A percentile compares a stretch with the other conserved stretches of the same genome.
phyloP scores from a whole-genome alignment of 2,329 filamentous ascomycete genomes.

The Cladorrhinum sp. region DNA sequence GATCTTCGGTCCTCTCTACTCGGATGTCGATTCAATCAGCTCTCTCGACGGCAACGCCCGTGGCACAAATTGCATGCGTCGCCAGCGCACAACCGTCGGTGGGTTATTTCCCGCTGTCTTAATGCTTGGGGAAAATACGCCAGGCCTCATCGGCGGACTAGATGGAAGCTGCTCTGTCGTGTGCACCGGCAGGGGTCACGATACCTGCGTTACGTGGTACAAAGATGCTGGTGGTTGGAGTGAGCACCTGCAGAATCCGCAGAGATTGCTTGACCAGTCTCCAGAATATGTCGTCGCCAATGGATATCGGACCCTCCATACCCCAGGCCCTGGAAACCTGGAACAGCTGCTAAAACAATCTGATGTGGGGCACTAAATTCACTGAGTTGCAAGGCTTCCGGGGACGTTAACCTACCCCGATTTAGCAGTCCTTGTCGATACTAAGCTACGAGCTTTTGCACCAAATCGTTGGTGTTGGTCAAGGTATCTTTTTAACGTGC shows the following conservation, averaged over 20 bases:
- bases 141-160: background rate
- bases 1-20: conserved; percentile 6
- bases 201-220: background rate
- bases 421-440: conserved; percentile 7
- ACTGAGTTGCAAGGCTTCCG: conserved; percentile 3
- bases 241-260: conserved; percentile 22
- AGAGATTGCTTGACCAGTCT: conserved; percentile 21
- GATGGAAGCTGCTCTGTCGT: conserved; percentile 1
- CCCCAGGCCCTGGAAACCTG: conserved; percentile 12
- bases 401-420: conserved; percentile 11
- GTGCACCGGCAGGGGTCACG: background rate
- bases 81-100: conserved; percentile 8
- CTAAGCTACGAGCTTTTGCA: background rate
- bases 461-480: background rate
- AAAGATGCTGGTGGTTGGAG: conserved; percentile 7
- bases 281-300: conserved; percentile 24
- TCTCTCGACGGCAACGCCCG: conserved; percentile 6
- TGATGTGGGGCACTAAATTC: conserved; percentile 16
- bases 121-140: background rate
- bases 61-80: conserved; percentile 24
- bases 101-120: conserved; percentile 2
- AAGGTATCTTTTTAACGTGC: background rate
- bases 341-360: conserved; percentile 15
- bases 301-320: conserved; percentile 4
- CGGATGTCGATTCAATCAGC: background rate